A percentile compares a stretch with the other conserved stretches of the same genome.
These are phyloP conservation scores for Daphne laureola DNA, from an alignment of 441 rosid genomes.

Conservation along the genomic window DNA sequence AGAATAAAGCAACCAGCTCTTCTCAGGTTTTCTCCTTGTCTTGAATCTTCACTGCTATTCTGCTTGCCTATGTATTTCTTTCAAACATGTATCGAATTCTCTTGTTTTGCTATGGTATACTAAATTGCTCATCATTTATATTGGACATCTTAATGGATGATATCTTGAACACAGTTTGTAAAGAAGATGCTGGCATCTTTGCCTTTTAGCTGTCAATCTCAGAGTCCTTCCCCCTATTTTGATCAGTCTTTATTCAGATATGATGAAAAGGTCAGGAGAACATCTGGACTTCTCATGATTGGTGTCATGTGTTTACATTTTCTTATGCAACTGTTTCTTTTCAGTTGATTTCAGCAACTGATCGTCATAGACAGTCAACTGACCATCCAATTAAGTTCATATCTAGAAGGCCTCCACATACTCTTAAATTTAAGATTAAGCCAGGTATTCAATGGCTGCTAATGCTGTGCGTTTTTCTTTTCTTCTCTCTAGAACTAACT, in stretches of 20 bases:
- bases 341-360: slow-evolving; percentile 82
- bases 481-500: no score
- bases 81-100: no score
- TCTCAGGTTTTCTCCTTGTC: slow-evolving; percentile 40
- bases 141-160: slow-evolving; percentile 12
- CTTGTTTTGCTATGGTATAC: not conserved
- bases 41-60: slow-evolving; percentile 1
- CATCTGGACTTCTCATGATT: not conserved
- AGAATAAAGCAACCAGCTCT: slow-evolving; percentile 52
- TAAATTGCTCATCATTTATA: not conserved
- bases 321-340: slow-evolving; percentile 26
- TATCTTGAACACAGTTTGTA: slow-evolving; percentile 56
- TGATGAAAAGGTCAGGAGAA: slow-evolving; percentile 74
- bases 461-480: slow-evolving; percentile 1
- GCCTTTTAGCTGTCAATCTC: slow-evolving; percentile 85
- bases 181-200: slow-evolving; percentile 83
- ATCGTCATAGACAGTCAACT: slow-evolving; percentile 63
- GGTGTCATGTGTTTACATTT: slow-evolving; percentile 2
- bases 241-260: slow-evolving; percentile 91
- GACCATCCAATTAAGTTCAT: slow-evolving; percentile 90
- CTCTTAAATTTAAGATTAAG: slow-evolving; percentile 81
- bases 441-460: slow-evolving; percentile 38
- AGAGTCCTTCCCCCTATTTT: slow-evolving; percentile 91
- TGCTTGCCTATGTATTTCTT: not conserved
- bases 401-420: slow-evolving; percentile 52